phyloP scores from a whole-genome alignment of 768 basidiomycete species.

The Boletus pseudo-olivaceus region DNA sequence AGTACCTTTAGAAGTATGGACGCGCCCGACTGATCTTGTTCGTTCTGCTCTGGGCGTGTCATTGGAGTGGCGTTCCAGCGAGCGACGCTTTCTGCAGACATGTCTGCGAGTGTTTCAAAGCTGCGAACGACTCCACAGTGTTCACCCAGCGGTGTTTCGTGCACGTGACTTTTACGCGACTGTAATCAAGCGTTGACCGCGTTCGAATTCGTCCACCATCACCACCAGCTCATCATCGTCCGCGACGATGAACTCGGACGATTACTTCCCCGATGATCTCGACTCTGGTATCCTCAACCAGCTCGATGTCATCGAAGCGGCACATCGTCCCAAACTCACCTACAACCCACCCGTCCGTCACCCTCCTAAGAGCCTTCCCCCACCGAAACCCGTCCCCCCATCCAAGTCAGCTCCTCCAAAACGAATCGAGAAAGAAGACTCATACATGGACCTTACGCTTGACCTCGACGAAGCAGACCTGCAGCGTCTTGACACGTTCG shows the following conservation, averaged over 20 bases:
- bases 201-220: not conserved
- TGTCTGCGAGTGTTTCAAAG: constrained; percentile 20
- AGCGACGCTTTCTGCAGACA: constrained; percentile 64
- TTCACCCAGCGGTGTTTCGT: not conserved
- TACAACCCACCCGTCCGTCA: not conserved
- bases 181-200: not conserved
- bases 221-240: constrained; percentile 2
- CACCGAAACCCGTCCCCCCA: constrained; percentile 9
- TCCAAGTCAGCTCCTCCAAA: constrained; percentile 14
- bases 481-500: constrained; percentile 49
- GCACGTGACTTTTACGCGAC: constrained; percentile 16
- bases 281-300: constrained; percentile 57
- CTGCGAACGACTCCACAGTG: too few relatives aligned
- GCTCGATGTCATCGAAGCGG: constrained; percentile 70
- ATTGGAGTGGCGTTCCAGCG: constrained; percentile 73
- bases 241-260: constrained; percentile 68
- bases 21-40: constrained; percentile 20
- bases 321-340: constrained; percentile 33
- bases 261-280: constrained; percentile 66
- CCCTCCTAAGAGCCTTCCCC: constrained; percentile 10
- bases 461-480: constrained; percentile 58
- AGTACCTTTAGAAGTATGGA: constrained; percentile 62
- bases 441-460: constrained; percentile 50
- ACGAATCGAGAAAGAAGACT: constrained; percentile 37
- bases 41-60: constrained; percentile 31